These are phyloP conservation scores for Kuraishia capsulata DNA, from an alignment of 805 yeast species.

Conservation along the genomic window DNA sequence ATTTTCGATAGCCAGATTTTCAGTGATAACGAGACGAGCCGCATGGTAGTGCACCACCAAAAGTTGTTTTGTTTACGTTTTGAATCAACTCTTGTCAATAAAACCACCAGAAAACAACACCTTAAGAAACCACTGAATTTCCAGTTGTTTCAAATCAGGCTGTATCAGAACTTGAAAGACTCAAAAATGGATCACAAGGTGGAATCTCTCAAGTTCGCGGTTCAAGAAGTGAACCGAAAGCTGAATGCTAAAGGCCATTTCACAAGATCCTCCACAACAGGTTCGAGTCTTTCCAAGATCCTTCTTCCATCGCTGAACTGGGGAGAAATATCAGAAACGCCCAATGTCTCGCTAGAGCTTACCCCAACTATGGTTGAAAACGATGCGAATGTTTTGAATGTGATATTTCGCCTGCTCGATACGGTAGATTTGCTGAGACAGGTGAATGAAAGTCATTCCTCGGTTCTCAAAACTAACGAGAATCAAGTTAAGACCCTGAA, in stretches of 20 bases:
- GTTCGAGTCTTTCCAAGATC: not conserved
- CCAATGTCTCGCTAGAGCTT: not conserved
- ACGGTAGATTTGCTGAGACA: not conserved
- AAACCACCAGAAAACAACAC: too few species aligned
- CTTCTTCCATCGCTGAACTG: not conserved
- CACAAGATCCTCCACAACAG: not conserved
- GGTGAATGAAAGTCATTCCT: not conserved
- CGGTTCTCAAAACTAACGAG: not conserved
- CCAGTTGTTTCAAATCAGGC: too few species aligned
- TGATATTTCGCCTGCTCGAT: slow-evolving; percentile 1
- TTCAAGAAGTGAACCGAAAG: not conserved
- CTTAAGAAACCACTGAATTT: too few species aligned
- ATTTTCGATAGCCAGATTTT: too few species aligned
- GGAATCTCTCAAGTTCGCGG: not conserved
- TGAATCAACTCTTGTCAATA: too few species aligned
- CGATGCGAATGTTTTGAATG: slow-evolving; percentile 1
- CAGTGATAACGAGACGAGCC: too few species aligned
- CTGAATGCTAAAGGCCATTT: not conserved
- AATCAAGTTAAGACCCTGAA: not conserved
- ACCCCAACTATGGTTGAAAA: not conserved
- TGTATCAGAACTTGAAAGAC: too few species aligned
- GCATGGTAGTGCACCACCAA: too few species aligned
- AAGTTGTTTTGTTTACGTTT: too few species aligned
- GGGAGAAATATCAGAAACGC: not conserved
- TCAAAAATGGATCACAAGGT: too few species aligned